Evolutionary conservation across 805 yeast genomes (phyloP).

Genomic region (Saccharomycopsis capsularis): DNA sequence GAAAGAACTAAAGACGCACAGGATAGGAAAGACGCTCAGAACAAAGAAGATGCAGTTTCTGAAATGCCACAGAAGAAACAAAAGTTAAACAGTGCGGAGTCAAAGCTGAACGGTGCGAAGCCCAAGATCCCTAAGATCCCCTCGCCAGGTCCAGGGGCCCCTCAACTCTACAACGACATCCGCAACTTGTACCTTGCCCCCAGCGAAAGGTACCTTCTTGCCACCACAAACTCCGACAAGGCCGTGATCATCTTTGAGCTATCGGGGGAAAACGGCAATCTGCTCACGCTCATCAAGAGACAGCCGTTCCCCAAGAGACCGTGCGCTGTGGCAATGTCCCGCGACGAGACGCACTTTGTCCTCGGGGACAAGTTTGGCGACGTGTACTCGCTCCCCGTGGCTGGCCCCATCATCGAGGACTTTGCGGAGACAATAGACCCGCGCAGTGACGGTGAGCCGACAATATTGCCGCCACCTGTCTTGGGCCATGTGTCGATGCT

Average conservation of each 20-base stretch:
- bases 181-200: constrained; percentile 52
- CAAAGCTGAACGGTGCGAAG: constrained; percentile 26
- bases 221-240: constrained; percentile 78
- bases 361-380: constrained; percentile 97
- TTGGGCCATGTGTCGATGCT: constrained; percentile 97
- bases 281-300: constrained; percentile 49
- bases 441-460: constrained; percentile 34
- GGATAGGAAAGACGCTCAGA: not conserved
- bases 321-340: constrained; percentile 61
- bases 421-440: constrained; percentile 29
- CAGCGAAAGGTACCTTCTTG: constrained; percentile 49
- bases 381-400: constrained; percentile 58
- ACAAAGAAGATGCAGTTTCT: not conserved
- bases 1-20: constrained; percentile 23
- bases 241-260: constrained; percentile 54
- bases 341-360: constrained; percentile 44
- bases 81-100: constrained; percentile 22
- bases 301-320: constrained; percentile 89
- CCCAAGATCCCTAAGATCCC: constrained; percentile 45
- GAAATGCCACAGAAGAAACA: constrained; percentile 21
- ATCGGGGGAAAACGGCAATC: constrained; percentile 24
- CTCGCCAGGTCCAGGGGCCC: constrained; percentile 62
- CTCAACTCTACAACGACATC: constrained; percentile 59
- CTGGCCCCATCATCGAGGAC: constrained; percentile 21
- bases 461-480: constrained; percentile 55